These are phyloP conservation scores for Trichoderma harzianum DNA, from an alignment of 2,329 filamentous ascomycete species.

Conservation along the genomic window DNA sequence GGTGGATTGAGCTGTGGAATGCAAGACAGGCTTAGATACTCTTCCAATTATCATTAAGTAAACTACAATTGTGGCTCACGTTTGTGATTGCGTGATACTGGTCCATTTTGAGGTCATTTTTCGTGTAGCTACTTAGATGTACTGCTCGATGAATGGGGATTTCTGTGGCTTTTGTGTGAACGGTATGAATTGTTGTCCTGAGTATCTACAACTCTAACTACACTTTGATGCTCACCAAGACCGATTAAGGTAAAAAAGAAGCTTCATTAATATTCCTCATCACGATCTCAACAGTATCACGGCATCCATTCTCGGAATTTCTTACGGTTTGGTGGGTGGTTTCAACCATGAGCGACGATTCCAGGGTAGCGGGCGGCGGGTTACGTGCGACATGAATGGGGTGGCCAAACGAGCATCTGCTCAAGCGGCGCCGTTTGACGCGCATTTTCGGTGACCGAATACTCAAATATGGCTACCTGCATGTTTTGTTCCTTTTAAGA, in stretches of 20 bases:
- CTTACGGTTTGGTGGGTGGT: neutral
- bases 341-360: neutral
- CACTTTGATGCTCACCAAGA: neutral
- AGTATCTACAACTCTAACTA: neutral
- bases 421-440: too few relatives aligned
- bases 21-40: neutral
- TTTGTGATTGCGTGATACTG: neutral
- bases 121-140: neutral
- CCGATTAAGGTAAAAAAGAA: neutral
- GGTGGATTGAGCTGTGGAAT: constrained; percentile 15
- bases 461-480: neutral
- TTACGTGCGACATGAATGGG: neutral
- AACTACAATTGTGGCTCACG: neutral
- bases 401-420: neutral
- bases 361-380: neutral
- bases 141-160: neutral
- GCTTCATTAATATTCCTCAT: neutral
- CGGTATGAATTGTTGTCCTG: rapidly evolving
- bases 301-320: neutral
- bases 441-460: neutral
- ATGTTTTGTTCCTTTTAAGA: neutral
- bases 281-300: too few relatives aligned
- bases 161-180: neutral
- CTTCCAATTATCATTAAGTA: neutral
- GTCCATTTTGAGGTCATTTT: neutral